These are phyloP conservation scores for Globisporangium spinosum DNA, from an alignment of 352 stramenopile genomes.

Conservation along the genomic window DNA sequence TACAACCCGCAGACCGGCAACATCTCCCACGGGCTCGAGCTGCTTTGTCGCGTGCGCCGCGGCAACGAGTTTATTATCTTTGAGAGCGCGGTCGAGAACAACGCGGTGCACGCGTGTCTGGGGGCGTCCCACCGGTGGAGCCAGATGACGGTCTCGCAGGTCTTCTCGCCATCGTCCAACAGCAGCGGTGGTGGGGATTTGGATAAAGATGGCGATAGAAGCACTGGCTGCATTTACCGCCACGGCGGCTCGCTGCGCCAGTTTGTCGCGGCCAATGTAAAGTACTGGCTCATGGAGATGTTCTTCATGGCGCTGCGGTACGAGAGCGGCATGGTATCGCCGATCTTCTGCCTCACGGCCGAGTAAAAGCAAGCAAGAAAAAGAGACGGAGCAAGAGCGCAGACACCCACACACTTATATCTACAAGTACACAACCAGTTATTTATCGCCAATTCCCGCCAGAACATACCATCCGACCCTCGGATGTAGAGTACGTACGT, in stretches of 20 bases:
- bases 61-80: conserved; percentile 55
- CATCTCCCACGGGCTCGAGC: conserved; percentile 48
- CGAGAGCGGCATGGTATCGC: conserved; percentile 49
- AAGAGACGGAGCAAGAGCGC: not conserved
- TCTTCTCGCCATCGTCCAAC: conserved; percentile 28
- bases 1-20: conserved; percentile 54
- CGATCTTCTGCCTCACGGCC: conserved; percentile 33
- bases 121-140: conserved; percentile 47
- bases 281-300: conserved; percentile 59
- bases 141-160: conserved; percentile 43
- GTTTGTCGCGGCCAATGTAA: conserved; percentile 32
- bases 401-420: too few relatives aligned
- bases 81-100: conserved; percentile 44
- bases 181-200: not conserved
- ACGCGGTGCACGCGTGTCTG: conserved; percentile 51
- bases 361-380: conserved; percentile 7
- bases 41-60: conserved; percentile 46
- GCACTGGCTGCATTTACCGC: conserved; percentile 37
- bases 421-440: not conserved
- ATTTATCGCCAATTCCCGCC: not conserved
- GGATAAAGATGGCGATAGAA: conserved; percentile 1
- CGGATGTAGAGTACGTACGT: too few relatives aligned
- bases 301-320: conserved; percentile 61
- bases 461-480: not conserved
- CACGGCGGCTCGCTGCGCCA: conserved; percentile 51